Conservation (phyloP, 2,329 filamentous ascomycete species). For the Fusarium sp. region DNA sequence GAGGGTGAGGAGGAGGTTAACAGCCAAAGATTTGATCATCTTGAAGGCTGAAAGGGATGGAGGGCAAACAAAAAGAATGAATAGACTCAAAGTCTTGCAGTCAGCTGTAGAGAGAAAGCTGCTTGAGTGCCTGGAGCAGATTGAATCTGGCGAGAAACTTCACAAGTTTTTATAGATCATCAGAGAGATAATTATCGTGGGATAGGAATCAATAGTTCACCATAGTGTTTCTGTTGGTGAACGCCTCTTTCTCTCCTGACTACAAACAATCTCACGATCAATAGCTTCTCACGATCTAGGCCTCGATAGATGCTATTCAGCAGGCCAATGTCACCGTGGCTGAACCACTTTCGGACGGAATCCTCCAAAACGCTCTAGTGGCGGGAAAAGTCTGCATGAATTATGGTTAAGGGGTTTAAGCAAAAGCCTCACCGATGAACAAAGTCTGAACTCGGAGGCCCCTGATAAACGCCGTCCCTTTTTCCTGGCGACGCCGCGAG, state of each 20-base stretch:
- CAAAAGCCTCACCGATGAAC: neutral
- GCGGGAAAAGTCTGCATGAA: neutral
- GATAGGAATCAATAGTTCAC: no score
- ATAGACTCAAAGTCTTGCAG: neutral
- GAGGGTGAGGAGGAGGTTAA: neutral
- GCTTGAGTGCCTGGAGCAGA: neutral
- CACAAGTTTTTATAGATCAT: neutral
- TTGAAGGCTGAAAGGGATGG: no score
- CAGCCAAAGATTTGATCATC: neutral
- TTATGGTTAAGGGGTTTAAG: neutral
- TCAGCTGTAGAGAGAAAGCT: neutral
- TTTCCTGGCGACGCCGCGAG: neutral
- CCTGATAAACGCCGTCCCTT: no score
- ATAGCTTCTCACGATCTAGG: neutral
- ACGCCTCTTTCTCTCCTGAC: neutral
- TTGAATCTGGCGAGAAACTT: neutral
- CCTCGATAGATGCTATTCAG: neutral
- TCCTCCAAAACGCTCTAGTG: neutral
- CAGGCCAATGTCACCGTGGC: neutral
- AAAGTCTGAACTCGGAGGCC: neutral
- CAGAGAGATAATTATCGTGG: neutral
- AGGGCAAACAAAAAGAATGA: neutral
- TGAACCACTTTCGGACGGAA: neutral
- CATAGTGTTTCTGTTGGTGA: neutral
- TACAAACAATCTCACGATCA: neutral